Base-by-base conservation (phyloP, 768 basidiomycete genomes). In the Vishniacozyma victoriae region DNA sequence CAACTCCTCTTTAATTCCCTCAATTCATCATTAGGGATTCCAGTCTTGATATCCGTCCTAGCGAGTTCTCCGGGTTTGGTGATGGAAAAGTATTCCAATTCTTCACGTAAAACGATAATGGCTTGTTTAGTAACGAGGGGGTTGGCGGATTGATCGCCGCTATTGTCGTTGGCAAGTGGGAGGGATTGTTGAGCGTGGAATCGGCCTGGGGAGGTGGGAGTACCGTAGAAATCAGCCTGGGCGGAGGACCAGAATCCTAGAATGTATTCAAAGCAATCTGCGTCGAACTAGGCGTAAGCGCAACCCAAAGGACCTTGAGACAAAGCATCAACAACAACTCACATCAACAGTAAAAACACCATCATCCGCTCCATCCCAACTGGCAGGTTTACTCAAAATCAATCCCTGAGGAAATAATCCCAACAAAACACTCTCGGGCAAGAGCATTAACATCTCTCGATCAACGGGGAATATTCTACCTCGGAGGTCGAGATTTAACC, bases 321-420 rank as follows among this genome's bases (percentile, higher is more conserved):
- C n/a, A n/a, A n/a, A 27, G 38, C 11, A 33, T 35, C 36, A 33
- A 25, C 38, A 38, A 33, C 22, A 35, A 84, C 91, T 75, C 75
- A 96, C 93, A 71, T 97, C 93, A 66, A 97, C 92, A 33, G 80
- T 87, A 71, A 95, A 97, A 20, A 96, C 82, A 65, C 96, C 91
- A 66, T 93, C 92, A 59, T 83, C 81, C 38, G 87, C 87, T 41
- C 87, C 86, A 35, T 81, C 82, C 53, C 56, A 62, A 33, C 59
- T 59, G 3, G 69, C 62, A 20, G 92, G 87, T 53, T 91, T 78
- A 67, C 85, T 90, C 45, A 96, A 78, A 31, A 96, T 90, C 52
- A 96, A 81, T 16, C 93, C 95, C 65, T 97, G 97, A 9, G 95
- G 95, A 69, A 97, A 99, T 54, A 99, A 78, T 72, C 92, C 96